A percentile compares a stretch with the other conserved stretches of the same genome.
Conservation (phyloP, 306 rosid genomes). For the Spatholobus suberectus region DNA sequence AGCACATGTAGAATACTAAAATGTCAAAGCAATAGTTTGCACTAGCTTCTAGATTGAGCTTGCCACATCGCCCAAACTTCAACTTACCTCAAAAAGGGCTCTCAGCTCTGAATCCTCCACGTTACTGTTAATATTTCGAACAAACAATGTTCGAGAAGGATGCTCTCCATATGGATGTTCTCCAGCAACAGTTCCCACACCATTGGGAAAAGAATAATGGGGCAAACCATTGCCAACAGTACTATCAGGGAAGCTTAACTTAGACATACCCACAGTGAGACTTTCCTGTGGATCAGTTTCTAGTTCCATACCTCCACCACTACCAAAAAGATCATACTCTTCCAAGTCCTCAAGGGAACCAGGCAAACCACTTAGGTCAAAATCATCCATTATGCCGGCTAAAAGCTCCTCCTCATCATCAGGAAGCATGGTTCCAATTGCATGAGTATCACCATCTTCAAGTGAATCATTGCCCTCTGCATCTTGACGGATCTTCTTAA, state of each 20-base stretch:
- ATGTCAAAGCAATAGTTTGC: constrained; percentile 24
- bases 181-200: constrained; percentile 83
- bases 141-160: constrained; percentile 95
- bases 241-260: constrained; percentile 66
- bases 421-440: constrained; percentile 69
- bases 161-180: constrained; percentile 97
- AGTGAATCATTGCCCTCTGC: constrained; percentile 53
- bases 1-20: constrained; percentile 4
- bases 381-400: constrained; percentile 79
- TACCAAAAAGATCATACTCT: constrained; percentile 80
- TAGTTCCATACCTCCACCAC: constrained; percentile 92
- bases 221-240: constrained; percentile 60
- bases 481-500: constrained; percentile 55
- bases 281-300: constrained; percentile 72
- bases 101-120: constrained; percentile 91
- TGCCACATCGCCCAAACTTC: not conserved
- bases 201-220: constrained; percentile 66
- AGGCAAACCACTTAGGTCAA: constrained; percentile 84
- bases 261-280: constrained; percentile 61
- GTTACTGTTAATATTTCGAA: constrained; percentile 89
- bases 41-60: constrained; percentile 25
- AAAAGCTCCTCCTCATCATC: constrained; percentile 83
- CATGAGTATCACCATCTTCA: constrained; percentile 56
- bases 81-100: constrained; percentile 80
- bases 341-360: constrained; percentile 83